These are phyloP conservation scores for Drechslera avenae DNA, from an alignment of 2,329 filamentous ascomycete species.

Conservation along the genomic window DNA sequence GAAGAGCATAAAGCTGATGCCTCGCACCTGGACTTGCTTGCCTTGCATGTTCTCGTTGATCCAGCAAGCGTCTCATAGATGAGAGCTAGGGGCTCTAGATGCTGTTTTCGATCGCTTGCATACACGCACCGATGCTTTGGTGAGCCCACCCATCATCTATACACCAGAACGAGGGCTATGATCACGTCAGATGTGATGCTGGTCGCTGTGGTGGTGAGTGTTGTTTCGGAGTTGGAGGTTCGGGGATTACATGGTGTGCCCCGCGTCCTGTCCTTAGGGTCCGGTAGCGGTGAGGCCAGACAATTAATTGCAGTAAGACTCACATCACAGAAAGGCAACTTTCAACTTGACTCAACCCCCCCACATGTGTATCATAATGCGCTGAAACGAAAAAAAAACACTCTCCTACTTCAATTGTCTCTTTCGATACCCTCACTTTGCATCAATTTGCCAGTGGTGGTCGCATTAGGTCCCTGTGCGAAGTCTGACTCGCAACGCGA, in stretches of 20 bases:
- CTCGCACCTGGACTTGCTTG: background rate
- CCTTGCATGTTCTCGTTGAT: background rate
- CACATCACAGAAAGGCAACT: conserved; percentile 4
- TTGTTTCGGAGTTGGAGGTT: background rate
- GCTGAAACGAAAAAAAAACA: conserved; percentile 2
- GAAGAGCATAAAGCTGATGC: no score
- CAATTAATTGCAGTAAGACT: background rate
- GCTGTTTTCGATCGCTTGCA: no score
- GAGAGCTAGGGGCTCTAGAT: no score
- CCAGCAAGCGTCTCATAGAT: no score
- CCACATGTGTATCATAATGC: conserved; percentile 3
- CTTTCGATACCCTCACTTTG: background rate
- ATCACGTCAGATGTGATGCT: background rate
- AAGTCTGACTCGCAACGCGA: conserved; percentile 19
- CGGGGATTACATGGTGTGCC: conserved; percentile 12
- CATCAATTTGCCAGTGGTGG: conserved; percentile 2
- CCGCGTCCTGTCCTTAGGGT: conserved; percentile 16
- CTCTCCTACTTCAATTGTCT: conserved; percentile 7
- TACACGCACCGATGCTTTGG: no score
- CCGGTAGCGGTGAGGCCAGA: conserved; percentile 20
- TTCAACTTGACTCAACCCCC: conserved; percentile 7
- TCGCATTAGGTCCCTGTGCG: conserved; percentile 5
- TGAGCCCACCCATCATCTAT: no score
- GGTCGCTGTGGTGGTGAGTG: background rate
- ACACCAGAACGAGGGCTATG: background rate